Evolutionary conservation across 148 eudicot genomes (phyloP).

Genomic region (Dysphania ambrosioides): DNA sequence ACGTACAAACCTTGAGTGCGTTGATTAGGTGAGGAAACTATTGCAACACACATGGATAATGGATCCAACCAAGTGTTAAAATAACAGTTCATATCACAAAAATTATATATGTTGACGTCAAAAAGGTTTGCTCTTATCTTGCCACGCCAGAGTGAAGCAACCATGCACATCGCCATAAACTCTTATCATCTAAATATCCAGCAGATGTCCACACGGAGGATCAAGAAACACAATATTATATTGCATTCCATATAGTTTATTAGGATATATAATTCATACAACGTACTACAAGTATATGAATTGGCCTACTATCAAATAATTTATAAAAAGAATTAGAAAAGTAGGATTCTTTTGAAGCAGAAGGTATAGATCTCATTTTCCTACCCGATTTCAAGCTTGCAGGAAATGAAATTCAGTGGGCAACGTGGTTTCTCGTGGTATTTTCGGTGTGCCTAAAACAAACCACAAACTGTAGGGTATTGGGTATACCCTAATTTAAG

Average conservation of each 20-base stretch:
- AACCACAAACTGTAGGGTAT: neutral
- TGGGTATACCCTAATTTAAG: neutral
- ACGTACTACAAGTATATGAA: no score
- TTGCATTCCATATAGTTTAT: no score
- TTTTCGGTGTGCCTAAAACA: neutral
- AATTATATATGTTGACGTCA: neutral
- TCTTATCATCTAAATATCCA: no score
- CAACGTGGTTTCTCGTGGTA: neutral
- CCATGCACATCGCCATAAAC: neutral
- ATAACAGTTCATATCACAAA: no score
- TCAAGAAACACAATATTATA: no score
- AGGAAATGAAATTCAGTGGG: slow-evolving; percentile 9
- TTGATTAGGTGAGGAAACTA: neutral
- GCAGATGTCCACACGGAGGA: no score
- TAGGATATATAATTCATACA: no score
- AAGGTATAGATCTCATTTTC: neutral
- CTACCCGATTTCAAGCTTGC: neutral
- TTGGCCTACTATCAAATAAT: no score
- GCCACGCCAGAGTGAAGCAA: slow-evolving; percentile 17
- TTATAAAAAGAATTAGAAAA: no score
- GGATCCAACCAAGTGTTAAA: neutral
- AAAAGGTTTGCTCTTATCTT: slow-evolving; percentile 14
- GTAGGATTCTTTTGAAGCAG: neutral
- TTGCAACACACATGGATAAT: neutral
- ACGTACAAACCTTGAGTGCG: neutral